phyloP scores from a whole-genome alignment of 1,284 basidiomycete genomes.

The Laetiporus sulphureus region DNA sequence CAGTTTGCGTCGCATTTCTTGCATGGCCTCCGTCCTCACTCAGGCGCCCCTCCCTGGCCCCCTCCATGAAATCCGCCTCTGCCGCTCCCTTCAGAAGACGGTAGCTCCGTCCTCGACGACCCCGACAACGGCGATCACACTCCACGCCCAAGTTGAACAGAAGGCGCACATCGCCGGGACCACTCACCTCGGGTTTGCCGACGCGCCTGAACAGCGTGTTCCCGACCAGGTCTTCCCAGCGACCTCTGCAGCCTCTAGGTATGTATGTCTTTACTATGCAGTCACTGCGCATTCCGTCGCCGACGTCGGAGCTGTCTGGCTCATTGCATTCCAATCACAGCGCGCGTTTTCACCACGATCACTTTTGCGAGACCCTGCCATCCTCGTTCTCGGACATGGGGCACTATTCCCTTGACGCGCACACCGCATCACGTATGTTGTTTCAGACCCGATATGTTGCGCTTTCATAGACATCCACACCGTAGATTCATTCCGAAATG shows the following conservation, averaged over 20 bases:
- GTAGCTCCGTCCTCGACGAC: neutral
- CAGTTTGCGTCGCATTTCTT: conserved; percentile 3
- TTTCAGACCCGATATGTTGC: neutral
- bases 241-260: too few relatives aligned
- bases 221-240: neutral
- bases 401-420: neutral
- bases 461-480: neutral
- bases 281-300: neutral
- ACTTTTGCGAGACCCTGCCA: neutral
- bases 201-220: too few relatives aligned
- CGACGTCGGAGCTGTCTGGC: neutral
- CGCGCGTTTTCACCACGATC: neutral
- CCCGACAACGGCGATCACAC: neutral
- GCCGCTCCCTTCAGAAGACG: neutral
- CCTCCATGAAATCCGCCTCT: conserved; percentile 1
- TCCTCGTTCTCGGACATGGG: neutral
- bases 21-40: conserved; percentile 10
- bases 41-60: conserved; percentile 4
- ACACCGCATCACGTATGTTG: neutral
- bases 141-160: neutral
- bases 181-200: neutral
- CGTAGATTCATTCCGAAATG: neutral
- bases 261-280: neutral
- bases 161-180: neutral
- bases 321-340: neutral